Percentiles rank a stretch among this genome's conserved stretches.
These are phyloP conservation scores for Graphilbum fragrans DNA, from an alignment of 2,329 filamentous ascomycete species.

Conservation along the genomic window DNA sequence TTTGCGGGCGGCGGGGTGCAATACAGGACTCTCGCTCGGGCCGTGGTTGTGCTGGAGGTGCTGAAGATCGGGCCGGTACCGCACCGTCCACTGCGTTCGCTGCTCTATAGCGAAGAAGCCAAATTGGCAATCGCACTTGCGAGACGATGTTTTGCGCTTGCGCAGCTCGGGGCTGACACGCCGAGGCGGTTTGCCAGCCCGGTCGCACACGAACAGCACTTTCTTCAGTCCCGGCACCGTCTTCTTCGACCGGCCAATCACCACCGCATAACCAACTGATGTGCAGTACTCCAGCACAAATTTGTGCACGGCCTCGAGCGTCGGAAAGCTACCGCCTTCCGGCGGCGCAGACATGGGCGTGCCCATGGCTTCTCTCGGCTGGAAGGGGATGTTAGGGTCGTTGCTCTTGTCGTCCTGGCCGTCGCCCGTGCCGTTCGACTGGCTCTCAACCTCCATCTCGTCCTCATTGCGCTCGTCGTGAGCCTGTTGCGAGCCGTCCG, in stretches of 20 bases:
- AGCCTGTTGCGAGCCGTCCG: constrained; percentile 15
- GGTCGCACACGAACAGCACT: constrained; percentile 54
- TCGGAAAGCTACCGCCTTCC: constrained; percentile 51
- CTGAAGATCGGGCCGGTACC: constrained; percentile 46
- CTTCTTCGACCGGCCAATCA: constrained; percentile 57
- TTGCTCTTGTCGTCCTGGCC: constrained; percentile 24
- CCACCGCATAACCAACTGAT: constrained; percentile 55
- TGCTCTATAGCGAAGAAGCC: constrained; percentile 61
- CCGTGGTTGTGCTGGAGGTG: constrained; percentile 53
- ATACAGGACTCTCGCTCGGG: constrained; percentile 53
- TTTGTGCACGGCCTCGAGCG: constrained; percentile 52
- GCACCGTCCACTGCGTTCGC: constrained; percentile 53
- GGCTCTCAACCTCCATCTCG: constrained; percentile 38
- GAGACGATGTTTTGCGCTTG: constrained; percentile 55
- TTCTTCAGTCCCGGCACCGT: constrained; percentile 55
- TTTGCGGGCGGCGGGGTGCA: constrained; percentile 54
- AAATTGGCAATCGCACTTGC: constrained; percentile 57
- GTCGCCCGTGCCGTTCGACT: constrained; percentile 5
- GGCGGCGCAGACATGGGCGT: constrained; percentile 50
- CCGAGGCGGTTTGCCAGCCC: constrained; percentile 49
- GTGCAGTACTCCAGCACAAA: constrained; percentile 53
- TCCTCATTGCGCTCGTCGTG: constrained; percentile 29
- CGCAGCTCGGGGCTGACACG: constrained; percentile 51
- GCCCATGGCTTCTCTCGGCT: constrained; percentile 43
- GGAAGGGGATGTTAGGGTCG: constrained; percentile 26